Conservation (phyloP, 768 basidiomycete species). For the Tremella mesenterica region DNA sequence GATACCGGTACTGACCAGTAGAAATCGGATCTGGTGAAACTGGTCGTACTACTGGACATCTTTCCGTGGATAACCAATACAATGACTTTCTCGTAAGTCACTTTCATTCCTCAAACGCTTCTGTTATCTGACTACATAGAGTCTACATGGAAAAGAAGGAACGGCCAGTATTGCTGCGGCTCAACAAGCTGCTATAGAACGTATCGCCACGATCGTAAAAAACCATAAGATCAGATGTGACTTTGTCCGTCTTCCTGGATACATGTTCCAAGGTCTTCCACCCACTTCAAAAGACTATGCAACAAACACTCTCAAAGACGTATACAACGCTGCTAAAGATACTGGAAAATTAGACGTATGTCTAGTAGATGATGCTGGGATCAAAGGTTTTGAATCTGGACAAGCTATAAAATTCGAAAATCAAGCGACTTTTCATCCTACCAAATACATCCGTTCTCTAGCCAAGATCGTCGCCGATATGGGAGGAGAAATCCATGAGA, state of each 20-base stretch:
- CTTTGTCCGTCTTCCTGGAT: slow-evolving; percentile 14
- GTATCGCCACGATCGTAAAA: slow-evolving; percentile 16
- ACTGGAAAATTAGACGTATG: slow-evolving; percentile 48
- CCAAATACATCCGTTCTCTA: slow-evolving; percentile 18
- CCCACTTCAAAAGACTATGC: slow-evolving; percentile 5
- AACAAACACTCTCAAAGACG: slow-evolving; percentile 6
- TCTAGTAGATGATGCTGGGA: slow-evolving; percentile 60
- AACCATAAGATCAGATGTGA: slow-evolving; percentile 22
- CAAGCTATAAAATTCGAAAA: slow-evolving; percentile 17
- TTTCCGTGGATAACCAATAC: slow-evolving; percentile 19
- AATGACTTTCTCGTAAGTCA: slow-evolving; percentile 19
- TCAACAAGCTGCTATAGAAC: slow-evolving; percentile 20
- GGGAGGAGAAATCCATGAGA: slow-evolving; percentile 18
- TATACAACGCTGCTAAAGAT: slow-evolving; percentile 47
- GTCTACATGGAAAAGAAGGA: slow-evolving; percentile 12
- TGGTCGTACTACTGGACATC: slow-evolving; percentile 18
- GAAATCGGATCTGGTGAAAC: slow-evolving; percentile 25
- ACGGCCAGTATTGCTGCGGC: slow-evolving; percentile 20
- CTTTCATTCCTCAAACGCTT: background rate
- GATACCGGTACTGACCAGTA: background rate
- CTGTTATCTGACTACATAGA: slow-evolving; percentile 1
- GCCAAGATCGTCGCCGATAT: slow-evolving; percentile 10
- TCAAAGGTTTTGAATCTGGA: slow-evolving; percentile 56
- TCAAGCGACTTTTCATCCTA: slow-evolving; percentile 22
- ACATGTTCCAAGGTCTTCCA: slow-evolving; percentile 23